These are phyloP conservation scores for Stephania cephalantha DNA, from an alignment of 164 flowering plant species.

Conservation along the genomic window DNA sequence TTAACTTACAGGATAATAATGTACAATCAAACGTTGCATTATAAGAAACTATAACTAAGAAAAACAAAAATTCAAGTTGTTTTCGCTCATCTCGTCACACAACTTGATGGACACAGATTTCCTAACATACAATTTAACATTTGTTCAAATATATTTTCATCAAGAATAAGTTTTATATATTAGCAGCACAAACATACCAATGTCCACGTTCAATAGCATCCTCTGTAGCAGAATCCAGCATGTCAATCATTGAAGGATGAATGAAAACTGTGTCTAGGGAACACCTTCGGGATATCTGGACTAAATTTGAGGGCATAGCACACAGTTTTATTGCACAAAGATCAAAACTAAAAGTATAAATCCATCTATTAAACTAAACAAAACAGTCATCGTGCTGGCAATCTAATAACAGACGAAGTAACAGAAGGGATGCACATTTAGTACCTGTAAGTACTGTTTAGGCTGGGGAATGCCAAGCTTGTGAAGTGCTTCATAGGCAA, in stretches of 20 bases:
- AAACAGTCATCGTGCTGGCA: not conserved
- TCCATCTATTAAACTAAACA: not conserved
- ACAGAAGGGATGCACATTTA: constrained; percentile 6
- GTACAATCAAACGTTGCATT: no score
- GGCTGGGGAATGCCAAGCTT: constrained; percentile 94
- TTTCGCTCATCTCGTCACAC: no score
- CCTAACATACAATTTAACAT: not conserved
- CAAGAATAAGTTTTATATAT: not conserved
- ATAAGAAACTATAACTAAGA: no score
- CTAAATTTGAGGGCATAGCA: constrained; percentile 39
- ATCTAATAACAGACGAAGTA: not conserved
- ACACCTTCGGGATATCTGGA: constrained; percentile 97
- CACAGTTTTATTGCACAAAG: constrained; percentile 8
- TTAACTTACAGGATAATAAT: not conserved
- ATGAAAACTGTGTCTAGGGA: constrained; percentile 64
- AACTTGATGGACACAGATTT: not conserved
- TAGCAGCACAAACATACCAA: constrained; percentile 48
- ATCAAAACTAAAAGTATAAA: not conserved
- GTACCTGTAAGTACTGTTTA: constrained; percentile 85
- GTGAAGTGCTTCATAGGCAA: constrained; percentile 67
- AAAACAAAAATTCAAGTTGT: no score
- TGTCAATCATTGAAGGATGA: constrained; percentile 80
- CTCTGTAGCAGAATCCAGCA: constrained; percentile 82
- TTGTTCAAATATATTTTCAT: not conserved
- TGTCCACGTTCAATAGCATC: constrained; percentile 76